These are phyloP conservation scores for Coemansia sp. DNA, from an alignment of 192 early-diverging fungal species.

Conservation along the genomic window DNA sequence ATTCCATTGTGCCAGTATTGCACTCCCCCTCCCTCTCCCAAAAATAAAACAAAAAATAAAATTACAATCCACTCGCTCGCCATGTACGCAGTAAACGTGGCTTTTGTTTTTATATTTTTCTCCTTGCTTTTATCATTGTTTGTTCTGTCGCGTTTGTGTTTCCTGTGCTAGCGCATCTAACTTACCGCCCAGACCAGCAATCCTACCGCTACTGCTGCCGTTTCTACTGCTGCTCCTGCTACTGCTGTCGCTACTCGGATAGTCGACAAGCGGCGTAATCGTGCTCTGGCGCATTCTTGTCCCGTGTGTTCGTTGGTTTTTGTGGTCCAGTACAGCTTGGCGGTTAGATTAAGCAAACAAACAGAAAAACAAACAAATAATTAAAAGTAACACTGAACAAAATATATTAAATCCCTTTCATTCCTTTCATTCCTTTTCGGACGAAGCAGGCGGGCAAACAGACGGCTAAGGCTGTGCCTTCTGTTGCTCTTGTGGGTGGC, in stretches of 20 bases:
- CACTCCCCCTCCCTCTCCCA: background rate
- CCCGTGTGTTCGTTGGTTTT: background rate
- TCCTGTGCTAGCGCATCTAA: background rate
- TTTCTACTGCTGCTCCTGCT: conserved; percentile 22
- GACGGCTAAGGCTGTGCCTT: too few relatives aligned
- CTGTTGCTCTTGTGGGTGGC: too few relatives aligned
- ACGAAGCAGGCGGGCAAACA: too few relatives aligned
- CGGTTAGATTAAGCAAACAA: too few relatives aligned
- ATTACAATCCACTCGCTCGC: background rate
- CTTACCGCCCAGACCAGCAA: background rate
- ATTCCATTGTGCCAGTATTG: background rate
- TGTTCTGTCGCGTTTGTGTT: background rate
- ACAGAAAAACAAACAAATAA: too few relatives aligned
- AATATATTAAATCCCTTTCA: too few relatives aligned
- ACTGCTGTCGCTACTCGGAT: conserved; percentile 44
- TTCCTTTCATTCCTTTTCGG: too few relatives aligned
- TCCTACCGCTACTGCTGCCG: background rate
- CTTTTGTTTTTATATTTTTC: background rate
- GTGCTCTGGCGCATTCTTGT: background rate
- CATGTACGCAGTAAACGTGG: conserved; percentile 6
- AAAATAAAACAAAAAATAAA: too few relatives aligned
- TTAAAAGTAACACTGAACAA: too few relatives aligned
- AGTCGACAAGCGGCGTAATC: conserved; percentile 30
- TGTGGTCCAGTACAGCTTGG: too few relatives aligned
- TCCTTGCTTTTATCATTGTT: background rate